phyloP scores from a whole-genome alignment of 345 rosid genomes.

The Euphorbia pulcherrima region DNA sequence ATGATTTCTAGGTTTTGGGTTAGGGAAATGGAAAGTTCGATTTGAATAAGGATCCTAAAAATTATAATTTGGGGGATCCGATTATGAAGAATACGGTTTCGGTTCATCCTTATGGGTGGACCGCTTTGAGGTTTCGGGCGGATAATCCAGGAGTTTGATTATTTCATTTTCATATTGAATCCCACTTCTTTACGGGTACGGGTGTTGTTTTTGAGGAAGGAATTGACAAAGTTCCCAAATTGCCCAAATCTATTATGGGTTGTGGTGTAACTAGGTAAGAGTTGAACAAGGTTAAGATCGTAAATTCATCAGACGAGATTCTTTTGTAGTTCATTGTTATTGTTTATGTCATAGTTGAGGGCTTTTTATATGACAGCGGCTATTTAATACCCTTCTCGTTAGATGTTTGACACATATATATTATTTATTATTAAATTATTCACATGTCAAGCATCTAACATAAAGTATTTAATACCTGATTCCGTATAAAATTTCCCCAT shows the following conservation, averaged over 20 bases:
- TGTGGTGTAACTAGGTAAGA: constrained; percentile 26
- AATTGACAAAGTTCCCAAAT: constrained; percentile 35
- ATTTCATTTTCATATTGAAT: constrained; percentile 72
- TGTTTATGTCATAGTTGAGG: too few species aligned
- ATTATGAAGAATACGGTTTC: constrained; percentile 79
- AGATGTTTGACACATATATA: too few species aligned
- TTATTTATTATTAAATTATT: too few species aligned
- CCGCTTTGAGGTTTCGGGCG: constrained; percentile 55
- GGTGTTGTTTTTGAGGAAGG: constrained; percentile 59
- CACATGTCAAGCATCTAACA: too few species aligned
- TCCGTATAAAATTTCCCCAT: too few species aligned
- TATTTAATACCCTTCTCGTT: too few species aligned
- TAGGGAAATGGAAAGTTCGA: constrained; percentile 65
- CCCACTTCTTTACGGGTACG: constrained; percentile 75
- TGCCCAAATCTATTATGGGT: constrained; percentile 63
- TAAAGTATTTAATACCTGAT: too few species aligned
- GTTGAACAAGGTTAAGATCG: background rate
- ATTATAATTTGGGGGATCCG: constrained; percentile 56
- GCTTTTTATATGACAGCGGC: too few species aligned
- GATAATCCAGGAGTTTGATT: constrained; percentile 72
- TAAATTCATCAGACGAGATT: too few species aligned
- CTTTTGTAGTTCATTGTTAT: too few species aligned
- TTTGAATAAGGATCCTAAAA: constrained; percentile 33
- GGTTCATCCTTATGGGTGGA: constrained; percentile 67
- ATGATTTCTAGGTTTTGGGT: constrained; percentile 77